Percentiles rank a stretch among this genome's conserved stretches.
Conservation (phyloP, 2,329 filamentous ascomycete genomes). For the Trichoderma lentiforme region DNA sequence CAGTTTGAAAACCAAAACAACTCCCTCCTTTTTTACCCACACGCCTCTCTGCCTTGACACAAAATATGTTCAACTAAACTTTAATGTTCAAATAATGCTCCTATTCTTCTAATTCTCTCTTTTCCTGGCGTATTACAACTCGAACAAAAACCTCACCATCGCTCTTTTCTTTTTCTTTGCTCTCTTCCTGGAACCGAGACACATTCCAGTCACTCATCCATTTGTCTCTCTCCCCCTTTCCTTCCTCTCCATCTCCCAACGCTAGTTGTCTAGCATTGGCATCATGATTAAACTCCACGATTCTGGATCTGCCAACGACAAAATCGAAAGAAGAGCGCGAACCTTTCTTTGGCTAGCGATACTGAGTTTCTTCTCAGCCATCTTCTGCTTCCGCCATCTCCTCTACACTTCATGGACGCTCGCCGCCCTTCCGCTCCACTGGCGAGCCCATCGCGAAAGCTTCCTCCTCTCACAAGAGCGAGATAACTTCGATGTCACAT, state of each 20-base stretch:
- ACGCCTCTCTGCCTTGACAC: neutral
- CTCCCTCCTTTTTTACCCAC: neutral
- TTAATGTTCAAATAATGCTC: neutral
- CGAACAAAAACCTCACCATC: neutral
- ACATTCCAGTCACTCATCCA: neutral
- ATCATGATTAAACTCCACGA: constrained; percentile 1
- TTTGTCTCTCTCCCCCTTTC: neutral
- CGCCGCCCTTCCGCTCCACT: constrained; percentile 27
- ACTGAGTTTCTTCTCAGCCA: constrained; percentile 10
- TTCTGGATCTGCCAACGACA: neutral
- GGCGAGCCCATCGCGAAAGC: constrained; percentile 24
- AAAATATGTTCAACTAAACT: constrained; percentile 4
- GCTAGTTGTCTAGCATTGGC: neutral
- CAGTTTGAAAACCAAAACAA: neutral
- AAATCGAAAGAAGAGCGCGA: neutral
- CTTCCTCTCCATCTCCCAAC: neutral
- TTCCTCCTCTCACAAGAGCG: constrained; percentile 30
- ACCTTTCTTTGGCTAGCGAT: constrained; percentile 13
- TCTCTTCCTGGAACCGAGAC: neutral
- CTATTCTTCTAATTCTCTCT: neutral
- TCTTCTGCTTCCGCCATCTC: constrained; percentile 23
- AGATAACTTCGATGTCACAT: constrained; percentile 34
- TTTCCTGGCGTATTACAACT: neutral
- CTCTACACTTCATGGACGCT: constrained; percentile 30
- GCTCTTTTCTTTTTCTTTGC: neutral